Evolutionary conservation across 2,329 filamentous ascomycete genomes (phyloP).

Genomic region (Eutypa lata): DNA sequence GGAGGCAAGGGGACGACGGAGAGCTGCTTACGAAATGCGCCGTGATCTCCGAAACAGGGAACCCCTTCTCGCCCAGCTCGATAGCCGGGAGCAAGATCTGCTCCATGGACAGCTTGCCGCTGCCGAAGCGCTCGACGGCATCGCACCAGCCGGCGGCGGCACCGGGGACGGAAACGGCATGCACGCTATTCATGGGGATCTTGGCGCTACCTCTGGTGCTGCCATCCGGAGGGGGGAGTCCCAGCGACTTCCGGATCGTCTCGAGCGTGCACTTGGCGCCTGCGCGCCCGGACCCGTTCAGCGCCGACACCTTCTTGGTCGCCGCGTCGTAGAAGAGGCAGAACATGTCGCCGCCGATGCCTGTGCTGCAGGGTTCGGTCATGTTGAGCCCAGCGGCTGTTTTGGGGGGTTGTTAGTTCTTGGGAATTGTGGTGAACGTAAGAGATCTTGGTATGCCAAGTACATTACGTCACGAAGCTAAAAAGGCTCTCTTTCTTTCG

Average conservation of each 20-base stretch:
- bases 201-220: constrained; percentile 43
- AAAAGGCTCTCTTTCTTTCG: no score
- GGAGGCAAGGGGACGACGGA: neutral
- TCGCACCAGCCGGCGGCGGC: constrained; percentile 94
- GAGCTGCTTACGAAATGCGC: constrained; percentile 58
- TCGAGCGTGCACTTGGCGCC: constrained; percentile 67
- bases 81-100: constrained; percentile 82
- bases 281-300: constrained; percentile 92
- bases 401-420: neutral
- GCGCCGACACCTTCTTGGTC: constrained; percentile 74
- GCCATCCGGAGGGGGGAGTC: constrained; percentile 56
- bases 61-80: constrained; percentile 81
- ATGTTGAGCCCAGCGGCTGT: constrained; percentile 86
- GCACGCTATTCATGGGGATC: constrained; percentile 74
- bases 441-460: no score
- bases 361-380: constrained; percentile 88
- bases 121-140: constrained; percentile 82
- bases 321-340: constrained; percentile 87
- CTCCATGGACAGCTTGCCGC: constrained; percentile 73
- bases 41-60: constrained; percentile 80
- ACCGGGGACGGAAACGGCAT: constrained; percentile 83
- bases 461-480: no score
- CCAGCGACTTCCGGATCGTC: constrained; percentile 66
- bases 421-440: constrained; percentile 2
- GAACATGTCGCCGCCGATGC: constrained; percentile 97